Conservation (phyloP, 2,329 filamentous ascomycete genomes). For the Leptographium wingfieldii region DNA sequence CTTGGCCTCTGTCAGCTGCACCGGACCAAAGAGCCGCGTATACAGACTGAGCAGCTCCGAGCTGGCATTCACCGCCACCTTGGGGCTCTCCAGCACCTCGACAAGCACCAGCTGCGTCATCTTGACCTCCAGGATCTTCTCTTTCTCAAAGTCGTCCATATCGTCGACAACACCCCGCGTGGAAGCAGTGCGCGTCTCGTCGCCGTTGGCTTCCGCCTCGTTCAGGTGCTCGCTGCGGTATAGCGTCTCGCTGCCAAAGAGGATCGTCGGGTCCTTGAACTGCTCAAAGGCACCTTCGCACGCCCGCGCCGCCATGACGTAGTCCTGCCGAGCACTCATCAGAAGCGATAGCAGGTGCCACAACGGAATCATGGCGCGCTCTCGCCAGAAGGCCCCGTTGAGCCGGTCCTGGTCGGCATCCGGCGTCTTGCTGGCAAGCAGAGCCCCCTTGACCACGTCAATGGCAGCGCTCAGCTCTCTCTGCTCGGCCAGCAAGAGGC, state of each 20-base stretch:
- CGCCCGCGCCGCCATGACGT: constrained; percentile 62
- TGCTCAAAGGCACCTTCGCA: constrained; percentile 90
- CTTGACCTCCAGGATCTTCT: constrained; percentile 81
- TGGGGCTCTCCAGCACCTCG: constrained; percentile 72
- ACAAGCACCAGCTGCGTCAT: constrained; percentile 84
- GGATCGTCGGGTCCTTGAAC: constrained; percentile 57
- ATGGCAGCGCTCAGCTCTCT: constrained; percentile 71
- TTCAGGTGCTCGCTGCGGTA: constrained; percentile 59
- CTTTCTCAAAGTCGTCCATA: constrained; percentile 75
- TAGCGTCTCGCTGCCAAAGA: constrained; percentile 52
- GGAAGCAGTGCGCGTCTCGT: constrained; percentile 7
- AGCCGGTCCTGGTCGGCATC: constrained; percentile 30
- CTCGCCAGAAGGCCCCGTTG: constrained; percentile 43
- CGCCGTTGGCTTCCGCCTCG: constrained; percentile 28
- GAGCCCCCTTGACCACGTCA: constrained; percentile 64
- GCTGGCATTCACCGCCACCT: constrained; percentile 77
- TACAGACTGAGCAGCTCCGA: constrained; percentile 77
- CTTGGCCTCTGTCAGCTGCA: constrained; percentile 33
- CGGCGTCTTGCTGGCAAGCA: constrained; percentile 45
- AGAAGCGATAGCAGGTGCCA: constrained; percentile 88
- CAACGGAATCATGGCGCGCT: constrained; percentile 58
- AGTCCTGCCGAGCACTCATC: constrained; percentile 77
- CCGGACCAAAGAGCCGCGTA: constrained; percentile 60
- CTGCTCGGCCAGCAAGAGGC: constrained; percentile 76
- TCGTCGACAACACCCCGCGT: constrained; percentile 54